Evolutionary conservation across 768 basidiomycete species (phyloP).

Genomic region (Chalciporus piperatus): DNA sequence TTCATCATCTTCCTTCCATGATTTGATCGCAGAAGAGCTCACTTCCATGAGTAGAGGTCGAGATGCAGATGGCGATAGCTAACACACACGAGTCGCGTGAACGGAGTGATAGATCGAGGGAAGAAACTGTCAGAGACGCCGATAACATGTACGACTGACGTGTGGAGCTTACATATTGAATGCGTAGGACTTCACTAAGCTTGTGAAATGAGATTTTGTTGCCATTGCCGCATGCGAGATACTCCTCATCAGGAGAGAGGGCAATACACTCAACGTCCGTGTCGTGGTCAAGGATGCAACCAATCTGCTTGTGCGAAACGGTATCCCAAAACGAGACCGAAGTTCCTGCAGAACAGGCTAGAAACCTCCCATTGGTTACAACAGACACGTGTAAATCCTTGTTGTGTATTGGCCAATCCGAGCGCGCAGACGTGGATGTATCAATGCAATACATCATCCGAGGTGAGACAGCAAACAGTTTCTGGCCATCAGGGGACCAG

Average conservation of each 20-base stretch:
- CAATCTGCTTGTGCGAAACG: not conserved
- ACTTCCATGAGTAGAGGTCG: constrained; percentile 4
- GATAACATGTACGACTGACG: not conserved
- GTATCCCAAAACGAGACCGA: constrained; percentile 1
- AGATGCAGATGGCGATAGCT: not conserved
- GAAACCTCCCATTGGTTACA: not conserved
- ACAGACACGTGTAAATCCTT: not conserved
- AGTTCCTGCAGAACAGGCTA: constrained; percentile 1
- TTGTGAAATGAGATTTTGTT: not conserved
- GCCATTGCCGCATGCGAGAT: not conserved
- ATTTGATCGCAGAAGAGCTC: not conserved
- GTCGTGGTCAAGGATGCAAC: not conserved
- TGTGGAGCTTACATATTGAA: constrained; percentile 1
- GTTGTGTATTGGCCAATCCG: not conserved
- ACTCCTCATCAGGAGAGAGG: not conserved
- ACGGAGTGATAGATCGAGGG: too few species aligned
- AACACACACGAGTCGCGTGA: not conserved
- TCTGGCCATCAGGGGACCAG: not conserved
- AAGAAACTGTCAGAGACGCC: not conserved
- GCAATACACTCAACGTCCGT: not conserved
- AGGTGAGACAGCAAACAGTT: not conserved
- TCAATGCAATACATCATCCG: not conserved
- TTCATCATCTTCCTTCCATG: constrained; percentile 1
- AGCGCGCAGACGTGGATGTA: not conserved
- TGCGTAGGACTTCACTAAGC: constrained; percentile 1